Evolutionary conservation across 176 grass and related monocot genomes (phyloP), one percentile per base, ranked within the genome.

Genomic region (Echinochloa phyllopogon): DNA sequence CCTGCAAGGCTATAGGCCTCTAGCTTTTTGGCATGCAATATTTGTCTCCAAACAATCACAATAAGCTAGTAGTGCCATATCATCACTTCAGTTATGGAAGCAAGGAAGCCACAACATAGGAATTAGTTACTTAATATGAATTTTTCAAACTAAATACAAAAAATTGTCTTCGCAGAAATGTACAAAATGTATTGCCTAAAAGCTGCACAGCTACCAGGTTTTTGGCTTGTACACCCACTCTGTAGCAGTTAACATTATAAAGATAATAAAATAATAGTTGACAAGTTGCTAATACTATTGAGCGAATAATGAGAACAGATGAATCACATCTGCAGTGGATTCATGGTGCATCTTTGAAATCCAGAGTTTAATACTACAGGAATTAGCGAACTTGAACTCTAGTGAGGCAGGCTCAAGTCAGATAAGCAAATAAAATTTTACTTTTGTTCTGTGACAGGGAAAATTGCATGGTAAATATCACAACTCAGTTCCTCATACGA

Each of bases 341-440:
- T 71, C 56, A 72, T 71, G 27, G 24, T 47, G 40, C 81, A 76
- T 63, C 14, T 88, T 78, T 14, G 45, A 55, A 79, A 14, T 82
- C 66, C 43, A 65, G 27, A 39, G 43, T 63, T 52, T 71, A 53
- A 53, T 8, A n/a, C 11, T 52, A 7, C 16, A 20, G 13, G 56
- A 77, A 29, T 74, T 64, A 65, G 56, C 9, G 24, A n/a, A 47
- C 38, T 59, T 55, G 66, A 88, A 56, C 69, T 62, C 23, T 23
- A 53, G 72, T 56, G 53, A 88, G 17, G 39, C 52, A 83, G 72
- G 55, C 11, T 79, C 56, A 79, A 84, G 66, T 65, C 45, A 84
- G 68, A 89, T 47, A 58, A 69, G 38, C 10, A 68, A 75, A 51
- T 0, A 10, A 67, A 77, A 18, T 27, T 58, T 29, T 51, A 60